Percentiles rank a stretch among this genome's conserved stretches.
phyloP scores from a whole-genome alignment of 306 rosid genomes.

The Fagus crenata region DNA sequence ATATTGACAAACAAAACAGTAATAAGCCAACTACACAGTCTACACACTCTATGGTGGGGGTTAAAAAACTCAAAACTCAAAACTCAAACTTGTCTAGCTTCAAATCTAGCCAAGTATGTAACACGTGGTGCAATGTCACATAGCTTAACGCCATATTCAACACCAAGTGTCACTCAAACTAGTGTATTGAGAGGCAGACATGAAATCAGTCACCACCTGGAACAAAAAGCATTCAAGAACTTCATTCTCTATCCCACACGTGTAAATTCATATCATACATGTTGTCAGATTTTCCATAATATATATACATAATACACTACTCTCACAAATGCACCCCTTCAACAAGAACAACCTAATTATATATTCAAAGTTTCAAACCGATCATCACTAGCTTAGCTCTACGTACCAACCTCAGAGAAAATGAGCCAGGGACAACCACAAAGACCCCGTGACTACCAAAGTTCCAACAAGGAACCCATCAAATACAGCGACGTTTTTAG shows the following conservation, averaged over 20 bases:
- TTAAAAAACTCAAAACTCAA: no score
- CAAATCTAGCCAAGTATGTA: background rate
- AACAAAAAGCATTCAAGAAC: background rate
- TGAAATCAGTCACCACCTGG: background rate
- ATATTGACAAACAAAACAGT: no score
- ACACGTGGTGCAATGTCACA: background rate
- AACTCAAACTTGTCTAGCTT: no score
- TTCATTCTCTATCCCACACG: constrained; percentile 1
- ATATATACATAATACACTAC: background rate
- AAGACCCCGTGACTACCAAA: constrained; percentile 12
- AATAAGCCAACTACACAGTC: no score
- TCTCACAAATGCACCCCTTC: background rate
- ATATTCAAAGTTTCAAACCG: no score
- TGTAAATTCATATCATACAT: background rate
- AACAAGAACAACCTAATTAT: no score
- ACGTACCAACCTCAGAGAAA: background rate
- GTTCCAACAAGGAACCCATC: constrained; percentile 33
- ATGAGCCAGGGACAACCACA: constrained; percentile 45
- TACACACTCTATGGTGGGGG: no score
- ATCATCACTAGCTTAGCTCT: no score
- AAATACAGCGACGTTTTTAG: constrained; percentile 65
- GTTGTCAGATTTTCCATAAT: constrained; percentile 11
- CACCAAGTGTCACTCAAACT: background rate
- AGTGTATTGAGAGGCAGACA: background rate
- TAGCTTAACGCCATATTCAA: background rate